Evolutionary conservation across 176 grass and related monocot genomes (phyloP), one percentile per base, ranked within the genome.

Genomic region (Aegilops speltoides): DNA sequence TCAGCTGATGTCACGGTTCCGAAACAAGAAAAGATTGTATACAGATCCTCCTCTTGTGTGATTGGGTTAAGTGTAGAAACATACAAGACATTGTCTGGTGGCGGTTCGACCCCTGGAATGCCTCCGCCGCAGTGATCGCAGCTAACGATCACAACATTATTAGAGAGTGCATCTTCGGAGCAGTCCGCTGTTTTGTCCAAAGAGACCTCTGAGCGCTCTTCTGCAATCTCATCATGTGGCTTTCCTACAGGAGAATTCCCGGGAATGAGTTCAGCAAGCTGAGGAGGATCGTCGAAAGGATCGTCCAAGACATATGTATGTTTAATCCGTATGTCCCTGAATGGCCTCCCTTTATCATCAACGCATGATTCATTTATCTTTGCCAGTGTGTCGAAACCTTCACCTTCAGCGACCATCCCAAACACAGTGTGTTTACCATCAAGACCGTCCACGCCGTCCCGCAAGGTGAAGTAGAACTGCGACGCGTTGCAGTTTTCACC

Each of bases 281-380:
- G 86, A 68, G 91, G 34, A 45, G 95, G 89, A 82, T 97, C 95
- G 71, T 94, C 95, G 45, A 97, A 97, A 81, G 95, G 95, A 86
- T 98, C 93, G 79, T 95, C 91, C 69, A 98, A 88, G 72, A 98
- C 83, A 77, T 94, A 98, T 78, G 96, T 95, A 84, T 94, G 96
- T 73, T 98, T 98, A 85, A 98, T 94, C 85, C 91, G 89, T 31
- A 98, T 98, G 69, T 95, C 88, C 76, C 89, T 95, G 78, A 94
- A 95, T 64, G 93, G 93, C 37, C 96, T 95, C 81, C 91, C 89
- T 78, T 94, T 90, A 69, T 84, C 82, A 89, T 95, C 93, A 88
- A 79, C 88, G 73, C 84, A 95, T 84, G 91, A 68, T 92, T 98
- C 90, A 87, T 95, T 98, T 92, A 98, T 94, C 84, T 95, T 95